These are phyloP conservation scores for Suillus luteus DNA, from an alignment of 768 basidiomycete genomes.

Conservation along the genomic window DNA sequence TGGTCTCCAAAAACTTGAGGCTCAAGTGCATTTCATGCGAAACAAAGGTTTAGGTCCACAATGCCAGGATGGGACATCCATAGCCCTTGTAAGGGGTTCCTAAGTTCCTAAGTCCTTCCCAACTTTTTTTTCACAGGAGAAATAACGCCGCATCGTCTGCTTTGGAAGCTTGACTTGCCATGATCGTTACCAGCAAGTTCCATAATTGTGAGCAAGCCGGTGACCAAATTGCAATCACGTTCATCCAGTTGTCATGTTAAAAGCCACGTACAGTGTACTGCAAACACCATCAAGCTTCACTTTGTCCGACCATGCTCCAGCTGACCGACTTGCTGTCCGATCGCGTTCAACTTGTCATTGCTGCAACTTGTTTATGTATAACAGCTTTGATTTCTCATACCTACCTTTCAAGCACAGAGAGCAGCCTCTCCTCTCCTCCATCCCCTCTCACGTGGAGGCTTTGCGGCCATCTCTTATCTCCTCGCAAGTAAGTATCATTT, in stretches of 20 bases:
- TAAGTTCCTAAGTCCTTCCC: not conserved
- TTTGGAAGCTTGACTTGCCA: not conserved
- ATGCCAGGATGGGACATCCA: not conserved
- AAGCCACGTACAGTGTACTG: not conserved
- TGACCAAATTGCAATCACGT: not conserved
- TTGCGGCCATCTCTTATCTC: not conserved
- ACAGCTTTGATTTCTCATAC: not conserved
- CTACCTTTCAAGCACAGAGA: not conserved
- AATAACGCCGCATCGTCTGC: not conserved
- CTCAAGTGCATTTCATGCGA: too few species aligned
- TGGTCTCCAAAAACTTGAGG: too few species aligned
- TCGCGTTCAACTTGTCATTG: not conserved
- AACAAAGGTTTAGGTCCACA: too few species aligned
- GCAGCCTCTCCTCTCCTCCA: not conserved
- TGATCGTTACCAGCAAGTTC: not conserved
- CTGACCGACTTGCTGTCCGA: not conserved
- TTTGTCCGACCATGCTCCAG: not conserved
- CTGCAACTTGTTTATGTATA: not conserved
- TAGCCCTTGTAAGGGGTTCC: not conserved
- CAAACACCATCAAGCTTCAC: not conserved
- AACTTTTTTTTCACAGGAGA: not conserved
- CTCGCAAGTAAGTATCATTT: not conserved
- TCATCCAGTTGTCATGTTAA: not conserved
- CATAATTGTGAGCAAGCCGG: not conserved
- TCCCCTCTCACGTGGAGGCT: not conserved